A percentile compares a stretch with the other conserved stretches of the same genome.
phyloP scores from a whole-genome alignment of 1,284 basidiomycete genomes.

The Mrakiaceae sp. region DNA sequence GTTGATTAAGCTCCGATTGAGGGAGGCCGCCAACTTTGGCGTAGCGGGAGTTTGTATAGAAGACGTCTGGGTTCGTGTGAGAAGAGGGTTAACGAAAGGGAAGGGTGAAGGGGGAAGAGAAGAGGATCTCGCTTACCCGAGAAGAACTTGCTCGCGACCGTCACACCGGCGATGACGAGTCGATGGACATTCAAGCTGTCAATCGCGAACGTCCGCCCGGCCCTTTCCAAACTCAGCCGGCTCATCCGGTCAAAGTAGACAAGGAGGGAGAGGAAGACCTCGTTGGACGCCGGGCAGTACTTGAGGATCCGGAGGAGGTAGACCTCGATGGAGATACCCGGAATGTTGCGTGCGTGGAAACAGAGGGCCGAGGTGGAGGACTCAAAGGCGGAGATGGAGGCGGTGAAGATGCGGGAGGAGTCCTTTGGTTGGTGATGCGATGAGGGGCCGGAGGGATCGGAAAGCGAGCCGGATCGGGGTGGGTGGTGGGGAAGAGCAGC shows the following conservation, averaged over 20 bases:
- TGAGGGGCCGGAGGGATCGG: constrained; percentile 13
- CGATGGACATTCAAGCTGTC: constrained; percentile 96
- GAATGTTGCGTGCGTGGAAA: constrained; percentile 92
- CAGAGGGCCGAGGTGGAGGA: constrained; percentile 61
- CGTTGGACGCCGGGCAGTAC: constrained; percentile 96
- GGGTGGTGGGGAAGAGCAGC: constrained; percentile 21
- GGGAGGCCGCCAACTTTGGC: constrained; percentile 97
- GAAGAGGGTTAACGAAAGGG: background rate
- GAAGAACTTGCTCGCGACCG: constrained; percentile 97
- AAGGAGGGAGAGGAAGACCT: constrained; percentile 85
- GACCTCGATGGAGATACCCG: constrained; percentile 85
- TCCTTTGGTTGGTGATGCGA: constrained; percentile 7
- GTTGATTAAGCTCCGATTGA: constrained; percentile 84
- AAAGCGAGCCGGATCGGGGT: constrained; percentile 14
- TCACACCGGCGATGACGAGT: constrained; percentile 91
- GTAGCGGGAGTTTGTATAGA: constrained; percentile 98
- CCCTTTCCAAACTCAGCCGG: constrained; percentile 29
- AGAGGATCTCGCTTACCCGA: constrained; percentile 38
- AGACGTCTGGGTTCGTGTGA: constrained; percentile 53
- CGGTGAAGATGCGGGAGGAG: constrained; percentile 6
- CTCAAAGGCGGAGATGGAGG: constrained; percentile 19
- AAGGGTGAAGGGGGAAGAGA: background rate
- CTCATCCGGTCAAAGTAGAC: constrained; percentile 90
- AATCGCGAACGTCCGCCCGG: constrained; percentile 69
- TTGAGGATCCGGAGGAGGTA: constrained; percentile 93